A percentile compares a stretch with the other conserved stretches of the same genome.
phyloP scores from a whole-genome alignment of 441 rosid genomes.

The Croton laevigatus region DNA sequence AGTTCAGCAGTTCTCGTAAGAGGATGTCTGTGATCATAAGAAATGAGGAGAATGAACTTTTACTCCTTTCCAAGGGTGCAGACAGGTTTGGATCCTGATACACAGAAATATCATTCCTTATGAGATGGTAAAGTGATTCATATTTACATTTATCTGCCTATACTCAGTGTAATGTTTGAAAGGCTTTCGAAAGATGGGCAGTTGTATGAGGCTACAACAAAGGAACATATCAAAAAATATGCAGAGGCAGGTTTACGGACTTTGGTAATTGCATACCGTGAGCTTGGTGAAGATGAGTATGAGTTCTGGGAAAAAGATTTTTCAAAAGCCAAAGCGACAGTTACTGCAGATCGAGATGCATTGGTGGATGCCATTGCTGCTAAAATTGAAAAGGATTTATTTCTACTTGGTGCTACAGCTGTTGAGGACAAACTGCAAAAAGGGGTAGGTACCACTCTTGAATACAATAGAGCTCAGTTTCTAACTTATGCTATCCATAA shows the following conservation, averaged over 20 bases:
- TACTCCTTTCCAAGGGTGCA: constrained; percentile 86
- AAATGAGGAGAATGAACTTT: constrained; percentile 46
- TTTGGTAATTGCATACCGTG: constrained; percentile 74
- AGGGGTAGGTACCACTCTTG: constrained; percentile 50
- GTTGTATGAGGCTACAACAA: constrained; percentile 49
- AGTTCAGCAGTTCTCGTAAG: constrained; percentile 84
- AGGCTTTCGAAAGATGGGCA: constrained; percentile 62
- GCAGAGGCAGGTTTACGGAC: constrained; percentile 87
- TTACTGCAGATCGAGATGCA: constrained; percentile 57
- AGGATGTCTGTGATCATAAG: constrained; percentile 89
- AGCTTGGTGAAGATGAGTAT: constrained; percentile 57
- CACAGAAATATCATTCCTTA: constrained; percentile 6
- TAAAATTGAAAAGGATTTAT: constrained; percentile 60
- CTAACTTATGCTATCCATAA: background rate
- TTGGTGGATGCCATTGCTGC: constrained; percentile 59
- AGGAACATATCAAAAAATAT: constrained; percentile 57
- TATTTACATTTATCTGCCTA: constrained; percentile 19
- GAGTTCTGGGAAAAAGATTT: constrained; percentile 52
- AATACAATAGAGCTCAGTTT: constrained; percentile 2
- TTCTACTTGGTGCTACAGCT: constrained; percentile 95
- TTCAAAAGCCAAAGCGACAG: constrained; percentile 56
- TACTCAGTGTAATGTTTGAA: constrained; percentile 74
- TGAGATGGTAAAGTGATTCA: background rate
- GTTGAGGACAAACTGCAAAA: constrained; percentile 93
- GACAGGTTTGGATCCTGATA: constrained; percentile 56